Conservation (phyloP, 2,329 filamentous ascomycete species). For the Venturia effusa region DNA sequence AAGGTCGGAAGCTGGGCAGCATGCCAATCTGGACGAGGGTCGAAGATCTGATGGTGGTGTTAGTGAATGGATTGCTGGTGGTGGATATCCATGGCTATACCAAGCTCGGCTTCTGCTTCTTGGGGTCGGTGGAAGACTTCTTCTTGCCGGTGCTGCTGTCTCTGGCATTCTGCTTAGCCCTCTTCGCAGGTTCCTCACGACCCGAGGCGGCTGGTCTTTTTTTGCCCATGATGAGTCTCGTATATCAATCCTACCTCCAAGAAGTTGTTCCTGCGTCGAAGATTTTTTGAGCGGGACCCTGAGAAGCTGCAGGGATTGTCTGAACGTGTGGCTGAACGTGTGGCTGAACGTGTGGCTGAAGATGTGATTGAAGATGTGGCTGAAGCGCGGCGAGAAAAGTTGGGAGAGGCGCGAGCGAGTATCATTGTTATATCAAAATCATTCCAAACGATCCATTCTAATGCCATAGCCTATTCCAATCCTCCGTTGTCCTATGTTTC, state of each 20-base stretch:
- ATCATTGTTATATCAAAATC: background rate
- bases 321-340: background rate
- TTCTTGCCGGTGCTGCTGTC: constrained; percentile 21
- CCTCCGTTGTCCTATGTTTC: background rate
- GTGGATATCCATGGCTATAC: constrained; percentile 16
- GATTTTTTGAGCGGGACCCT: background rate
- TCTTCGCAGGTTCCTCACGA: constrained; percentile 14
- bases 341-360: background rate
- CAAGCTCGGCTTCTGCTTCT: constrained; percentile 21
- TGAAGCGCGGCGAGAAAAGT: background rate
- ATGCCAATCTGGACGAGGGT: constrained; percentile 59
- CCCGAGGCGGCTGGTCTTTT: constrained; percentile 26
- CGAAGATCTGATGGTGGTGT: constrained; percentile 38
- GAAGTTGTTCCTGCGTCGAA: background rate
- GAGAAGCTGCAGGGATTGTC: background rate
- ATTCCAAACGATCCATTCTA: too few species aligned
- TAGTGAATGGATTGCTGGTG: background rate
- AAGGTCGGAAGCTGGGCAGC: constrained; percentile 41
- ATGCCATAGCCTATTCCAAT: background rate
- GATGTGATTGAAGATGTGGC: background rate
- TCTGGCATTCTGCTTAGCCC: constrained; percentile 14
- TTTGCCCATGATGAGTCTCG: constrained; percentile 19
- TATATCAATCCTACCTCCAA: background rate
- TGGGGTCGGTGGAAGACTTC: constrained; percentile 20
- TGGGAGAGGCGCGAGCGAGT: background rate